Base-by-base conservation (phyloP, 2,329 filamentous ascomycete species). In the Penicillium sp. region DNA sequence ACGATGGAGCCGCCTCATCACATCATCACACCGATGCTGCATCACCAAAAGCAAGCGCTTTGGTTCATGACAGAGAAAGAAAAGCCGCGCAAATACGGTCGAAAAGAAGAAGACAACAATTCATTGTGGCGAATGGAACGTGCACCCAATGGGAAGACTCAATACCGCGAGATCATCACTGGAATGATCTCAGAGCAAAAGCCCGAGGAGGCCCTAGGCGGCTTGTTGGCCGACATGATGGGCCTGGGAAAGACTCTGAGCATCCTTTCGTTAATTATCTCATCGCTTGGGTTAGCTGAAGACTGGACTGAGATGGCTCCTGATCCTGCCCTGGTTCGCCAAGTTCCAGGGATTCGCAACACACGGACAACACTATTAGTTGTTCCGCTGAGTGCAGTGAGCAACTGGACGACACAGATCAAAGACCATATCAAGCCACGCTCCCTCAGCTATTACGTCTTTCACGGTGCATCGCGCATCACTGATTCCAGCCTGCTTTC, bases 341-440 rank as follows among this genome's bases (percentile, higher is more conserved):
- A 53, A 31, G 58, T 65, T 9, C 73, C 72, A 15, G 71, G 70
- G 8, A 72, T 75, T 47, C 80, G 79, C 41, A 96, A 97, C 67
- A 86, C 85, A 6, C 89, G 86, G 68, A 86, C 90, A 0, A 97
- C 94, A 0, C 79, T 99, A 33, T 82, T 99, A 19, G 85, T 99
- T 16, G 95, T 90, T 55, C 94, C 94, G 1, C 82, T 97, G 3
- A 96, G 91, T 68, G 94, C 93, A 0, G 87, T 97, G 57, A 88
- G 89, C 27, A 99, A 97, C 68, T 99, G 94, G 94, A 89, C 93
- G 66, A 87, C 92, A 64, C 94, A 99, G 74, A 90, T 97, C 60
- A 88, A 88, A 66, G 83, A 89, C 57, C 94, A 99, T 72, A 79
- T 96, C 45, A 81, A 83, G 49, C 80, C 84, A 0, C 82, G 80